phyloP scores from a whole-genome alignment of 495 filamentous ascomycete species.

The Penicillium pancosmium region DNA sequence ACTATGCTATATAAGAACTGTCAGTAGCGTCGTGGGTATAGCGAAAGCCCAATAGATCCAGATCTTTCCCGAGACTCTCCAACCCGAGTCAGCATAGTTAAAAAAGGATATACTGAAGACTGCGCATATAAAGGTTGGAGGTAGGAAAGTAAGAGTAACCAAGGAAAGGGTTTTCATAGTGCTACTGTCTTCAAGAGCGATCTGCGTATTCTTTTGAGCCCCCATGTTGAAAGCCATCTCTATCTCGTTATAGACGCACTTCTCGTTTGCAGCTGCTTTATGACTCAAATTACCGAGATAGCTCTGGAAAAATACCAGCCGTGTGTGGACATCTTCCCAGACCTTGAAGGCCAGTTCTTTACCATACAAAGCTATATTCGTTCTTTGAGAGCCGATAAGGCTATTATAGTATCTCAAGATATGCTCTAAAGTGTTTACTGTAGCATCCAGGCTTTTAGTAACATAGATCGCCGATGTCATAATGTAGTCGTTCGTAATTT shows the following conservation, averaged over 20 bases:
- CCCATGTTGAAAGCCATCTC: constrained; percentile 35
- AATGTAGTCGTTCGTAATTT: constrained; percentile 36
- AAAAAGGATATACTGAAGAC: constrained; percentile 38
- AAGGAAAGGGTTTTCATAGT: constrained; percentile 30
- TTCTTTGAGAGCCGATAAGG: background rate
- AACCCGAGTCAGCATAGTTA: constrained; percentile 21
- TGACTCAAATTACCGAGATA: constrained; percentile 39
- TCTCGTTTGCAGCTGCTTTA: constrained; percentile 39
- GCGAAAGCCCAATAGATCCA: constrained; percentile 36
- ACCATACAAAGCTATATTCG: background rate
- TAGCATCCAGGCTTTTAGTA: constrained; percentile 42
- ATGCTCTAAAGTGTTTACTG: constrained; percentile 29
- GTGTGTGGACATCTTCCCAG: constrained; percentile 22
- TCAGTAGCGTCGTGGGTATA: constrained; percentile 25
- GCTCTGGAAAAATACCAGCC: constrained; percentile 36
- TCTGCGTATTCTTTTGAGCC: constrained; percentile 37
- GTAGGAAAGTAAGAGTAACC: constrained; percentile 33
- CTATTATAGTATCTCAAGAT: constrained; percentile 33
- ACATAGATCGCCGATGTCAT: constrained; percentile 49
- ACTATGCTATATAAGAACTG: background rate
- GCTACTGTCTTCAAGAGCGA: constrained; percentile 35
- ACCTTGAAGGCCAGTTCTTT: background rate
- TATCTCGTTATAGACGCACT: constrained; percentile 43
- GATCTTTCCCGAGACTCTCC: constrained; percentile 30
- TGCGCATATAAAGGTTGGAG: constrained; percentile 39